A percentile compares a stretch with the other conserved stretches of the same genome.
Conservation (phyloP, 164 flowering plant species). For the Stephania cephalantha region DNA sequence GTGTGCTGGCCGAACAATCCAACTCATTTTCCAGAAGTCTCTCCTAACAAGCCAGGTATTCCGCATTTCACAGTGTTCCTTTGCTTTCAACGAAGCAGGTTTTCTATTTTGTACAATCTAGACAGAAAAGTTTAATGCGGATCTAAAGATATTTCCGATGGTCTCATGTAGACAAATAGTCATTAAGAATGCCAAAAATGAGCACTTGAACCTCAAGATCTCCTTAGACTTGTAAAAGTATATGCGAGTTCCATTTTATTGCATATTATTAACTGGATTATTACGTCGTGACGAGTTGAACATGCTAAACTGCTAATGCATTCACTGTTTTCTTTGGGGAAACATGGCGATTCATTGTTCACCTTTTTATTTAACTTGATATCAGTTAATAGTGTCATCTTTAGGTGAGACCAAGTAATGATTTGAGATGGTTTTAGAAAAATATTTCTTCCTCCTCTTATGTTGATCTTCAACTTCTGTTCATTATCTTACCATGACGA, state of each 20-base stretch:
- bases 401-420: no score
- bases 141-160: neutral
- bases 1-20: constrained; percentile 68
- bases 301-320: neutral
- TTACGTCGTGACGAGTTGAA: neutral
- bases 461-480: neutral
- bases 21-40: constrained; percentile 48
- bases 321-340: no score
- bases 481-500: neutral
- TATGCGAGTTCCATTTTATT: no score
- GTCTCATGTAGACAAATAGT: neutral
- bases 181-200: neutral
- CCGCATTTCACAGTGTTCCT: neutral
- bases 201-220: neutral
- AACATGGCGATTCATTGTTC: no score
- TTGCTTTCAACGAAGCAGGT: neutral
- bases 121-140: neutral
- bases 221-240: no score
- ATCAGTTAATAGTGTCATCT: no score
- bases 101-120: neutral
- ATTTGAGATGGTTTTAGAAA: no score
- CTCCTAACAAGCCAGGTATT: constrained; percentile 75
- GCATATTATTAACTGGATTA: neutral
- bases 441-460: no score
- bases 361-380: no score